Percentiles rank a stretch among this genome's conserved stretches.
phyloP scores from a whole-genome alignment of 768 basidiomycete species.

The Xerocomellus amylosporus region DNA sequence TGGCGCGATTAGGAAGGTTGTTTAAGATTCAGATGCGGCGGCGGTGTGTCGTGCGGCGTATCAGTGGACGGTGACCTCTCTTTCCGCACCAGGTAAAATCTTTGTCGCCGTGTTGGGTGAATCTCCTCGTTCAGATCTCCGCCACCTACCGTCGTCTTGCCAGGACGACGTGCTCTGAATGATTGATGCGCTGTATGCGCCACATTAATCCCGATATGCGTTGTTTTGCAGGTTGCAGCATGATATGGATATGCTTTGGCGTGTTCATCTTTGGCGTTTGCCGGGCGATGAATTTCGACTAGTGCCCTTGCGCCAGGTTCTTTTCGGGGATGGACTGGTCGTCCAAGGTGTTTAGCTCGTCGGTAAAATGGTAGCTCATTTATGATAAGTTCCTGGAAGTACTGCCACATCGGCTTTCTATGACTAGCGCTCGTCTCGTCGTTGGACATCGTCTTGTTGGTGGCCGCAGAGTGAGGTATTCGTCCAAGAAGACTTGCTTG shows the following conservation, averaged over 20 bases:
- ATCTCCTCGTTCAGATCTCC: slow-evolving; percentile 2
- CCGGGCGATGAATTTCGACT: not conserved
- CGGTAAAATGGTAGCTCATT: not conserved
- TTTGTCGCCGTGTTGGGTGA: slow-evolving; percentile 2
- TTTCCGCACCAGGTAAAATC: slow-evolving; percentile 1
- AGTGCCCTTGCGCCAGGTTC: not conserved
- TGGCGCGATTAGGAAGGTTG: slow-evolving; percentile 1
- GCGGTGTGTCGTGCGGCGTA: slow-evolving; percentile 8
- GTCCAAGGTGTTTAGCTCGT: not conserved
- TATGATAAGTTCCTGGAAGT: not conserved
- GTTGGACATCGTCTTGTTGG: not conserved
- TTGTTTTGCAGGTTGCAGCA: not conserved
- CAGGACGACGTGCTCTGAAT: slow-evolving; percentile 1
- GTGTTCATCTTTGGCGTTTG: not conserved
- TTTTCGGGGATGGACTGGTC: not conserved
- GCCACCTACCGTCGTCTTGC: not conserved
- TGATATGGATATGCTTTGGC: not conserved
- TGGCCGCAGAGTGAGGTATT: not conserved
- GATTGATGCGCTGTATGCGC: slow-evolving; percentile 1
- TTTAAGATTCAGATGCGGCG: not conserved
- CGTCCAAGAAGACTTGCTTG: slow-evolving; percentile 10
- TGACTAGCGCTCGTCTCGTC: not conserved
- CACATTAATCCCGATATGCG: not conserved
- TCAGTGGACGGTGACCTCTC: not conserved
- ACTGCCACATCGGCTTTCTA: not conserved